phyloP scores from a whole-genome alignment of 441 rosid species.

The Isatis lusitanica region DNA sequence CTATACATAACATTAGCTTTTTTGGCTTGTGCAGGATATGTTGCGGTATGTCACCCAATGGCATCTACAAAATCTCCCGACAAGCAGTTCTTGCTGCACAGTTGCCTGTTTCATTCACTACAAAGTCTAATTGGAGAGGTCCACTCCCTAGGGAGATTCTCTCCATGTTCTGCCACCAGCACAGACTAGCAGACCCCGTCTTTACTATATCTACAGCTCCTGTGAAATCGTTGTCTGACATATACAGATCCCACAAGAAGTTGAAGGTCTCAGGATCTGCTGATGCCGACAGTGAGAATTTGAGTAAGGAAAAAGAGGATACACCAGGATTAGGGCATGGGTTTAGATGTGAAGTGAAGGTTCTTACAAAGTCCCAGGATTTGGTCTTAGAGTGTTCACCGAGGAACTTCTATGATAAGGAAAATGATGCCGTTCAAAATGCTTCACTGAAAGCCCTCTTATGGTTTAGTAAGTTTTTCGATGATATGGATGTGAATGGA shows the following conservation, averaged over 20 bases:
- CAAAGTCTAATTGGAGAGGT: constrained; percentile 88
- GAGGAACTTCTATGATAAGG: constrained; percentile 62
- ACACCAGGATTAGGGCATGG: constrained; percentile 34
- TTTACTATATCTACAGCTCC: constrained; percentile 48
- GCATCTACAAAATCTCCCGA: constrained; percentile 80
- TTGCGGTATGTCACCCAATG: constrained; percentile 72
- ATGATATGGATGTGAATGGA: constrained; percentile 43
- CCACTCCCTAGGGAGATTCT: constrained; percentile 79
- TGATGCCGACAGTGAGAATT: constrained; percentile 34
- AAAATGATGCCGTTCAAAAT: constrained; percentile 69
- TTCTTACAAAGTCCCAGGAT: constrained; percentile 64
- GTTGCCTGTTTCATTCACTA: constrained; percentile 65
- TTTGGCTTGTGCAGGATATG: constrained; percentile 54
- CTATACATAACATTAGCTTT: constrained; percentile 6
- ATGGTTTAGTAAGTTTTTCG: constrained; percentile 69
- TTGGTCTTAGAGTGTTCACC: constrained; percentile 70
- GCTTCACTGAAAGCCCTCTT: constrained; percentile 75
- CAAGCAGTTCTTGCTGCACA: constrained; percentile 71
- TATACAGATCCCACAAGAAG: constrained; percentile 57
- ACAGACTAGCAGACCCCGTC: constrained; percentile 77
- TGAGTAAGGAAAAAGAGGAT: constrained; percentile 37
- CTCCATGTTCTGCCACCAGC: constrained; percentile 79
- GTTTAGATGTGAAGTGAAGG: constrained; percentile 68
- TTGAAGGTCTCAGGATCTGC: constrained; percentile 44
- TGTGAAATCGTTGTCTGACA: constrained; percentile 43